Evolutionary conservation across 257 asterid species (phyloP), one percentile per base, ranked within the genome.

Genomic region (Nemophila menziesii): DNA sequence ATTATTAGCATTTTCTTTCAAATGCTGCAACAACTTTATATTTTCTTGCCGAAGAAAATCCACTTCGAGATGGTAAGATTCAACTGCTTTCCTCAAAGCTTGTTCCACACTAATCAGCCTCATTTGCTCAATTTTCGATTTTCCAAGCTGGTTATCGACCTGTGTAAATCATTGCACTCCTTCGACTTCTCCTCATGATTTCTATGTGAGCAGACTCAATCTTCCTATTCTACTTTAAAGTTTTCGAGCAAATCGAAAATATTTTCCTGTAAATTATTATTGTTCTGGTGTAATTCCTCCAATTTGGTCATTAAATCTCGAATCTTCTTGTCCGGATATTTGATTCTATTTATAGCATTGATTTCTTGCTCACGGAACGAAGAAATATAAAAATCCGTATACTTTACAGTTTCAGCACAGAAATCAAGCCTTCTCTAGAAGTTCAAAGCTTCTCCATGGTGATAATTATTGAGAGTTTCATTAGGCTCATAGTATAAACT

Each of bases 1-100:
- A 48, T 73, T 83, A 15, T 69, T 73, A 51, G 74, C 81, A 14
- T 57, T 46, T 43, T 41, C 73, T 48, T 74, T 92, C n/a, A n/a
- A n/a, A n/a, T n/a, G n/a, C n/a, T n/a, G n/a, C n/a, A n/a, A n/a
- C n/a, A n/a, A 65, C 61, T 74, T 80, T 45, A 92, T 79, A 56
- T 92, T 92, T 72, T 92, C 99, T 36, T 43, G 66, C 16, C 99
- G 68, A 46, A 86, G 94, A 43, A 90, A 71, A 61, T 92, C 92
- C 33, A 73, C 63, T 64, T 92, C 86, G 40, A 52, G 64, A 67
- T 74, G 65, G 55, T 41, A 73, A 27, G 87, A 77, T 54, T 79
- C 92, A 54, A 82, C 84, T 74, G 85, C 96, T 72, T 86, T 92
- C 78, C 99, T 79, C 58, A 92, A 62, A 26, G 86, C 67, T 46